Evolutionary conservation across 768 basidiomycete species (phyloP).

Genomic region (Mycena capillaripes): DNA sequence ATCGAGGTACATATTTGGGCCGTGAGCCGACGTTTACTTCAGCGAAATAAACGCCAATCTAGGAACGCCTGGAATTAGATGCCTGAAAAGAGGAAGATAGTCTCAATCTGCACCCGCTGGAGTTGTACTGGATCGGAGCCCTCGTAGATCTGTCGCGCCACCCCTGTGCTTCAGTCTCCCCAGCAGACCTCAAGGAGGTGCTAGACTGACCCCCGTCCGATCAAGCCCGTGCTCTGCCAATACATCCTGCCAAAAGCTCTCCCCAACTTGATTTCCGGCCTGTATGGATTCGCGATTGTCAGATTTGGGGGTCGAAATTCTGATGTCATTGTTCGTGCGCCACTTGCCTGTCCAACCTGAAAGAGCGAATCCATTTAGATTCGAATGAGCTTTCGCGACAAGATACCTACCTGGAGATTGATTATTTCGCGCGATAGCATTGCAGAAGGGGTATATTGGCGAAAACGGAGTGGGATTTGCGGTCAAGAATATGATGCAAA

Average conservation of each 20-base stretch:
- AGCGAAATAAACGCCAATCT: conserved; percentile 89
- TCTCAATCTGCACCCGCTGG: conserved; percentile 66
- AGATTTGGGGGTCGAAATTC: conserved; percentile 28
- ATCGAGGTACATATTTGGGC: conserved; percentile 90
- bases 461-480: background rate
- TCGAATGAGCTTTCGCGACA: background rate
- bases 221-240: conserved; percentile 90
- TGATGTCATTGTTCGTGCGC: conserved; percentile 73
- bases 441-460: conserved; percentile 23
- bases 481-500: conserved; percentile 21
- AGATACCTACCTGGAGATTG: conserved; percentile 75
- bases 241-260: conserved; percentile 91
- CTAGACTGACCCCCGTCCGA: conserved; percentile 69
- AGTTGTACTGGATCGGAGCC: conserved; percentile 84
- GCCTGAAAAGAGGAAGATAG: background rate
- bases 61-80: conserved; percentile 2
- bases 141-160: conserved; percentile 66
- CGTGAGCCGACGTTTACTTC: conserved; percentile 68
- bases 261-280: conserved; percentile 87
- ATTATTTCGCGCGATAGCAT: conserved; percentile 84
- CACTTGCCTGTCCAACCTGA: conserved; percentile 56
- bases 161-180: conserved; percentile 33
- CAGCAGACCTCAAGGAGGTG: conserved; percentile 19
- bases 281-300: conserved; percentile 41
- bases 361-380: conserved; percentile 15